Conservation (phyloP, 495 filamentous ascomycete species). For the Penicillium nucicola region DNA sequence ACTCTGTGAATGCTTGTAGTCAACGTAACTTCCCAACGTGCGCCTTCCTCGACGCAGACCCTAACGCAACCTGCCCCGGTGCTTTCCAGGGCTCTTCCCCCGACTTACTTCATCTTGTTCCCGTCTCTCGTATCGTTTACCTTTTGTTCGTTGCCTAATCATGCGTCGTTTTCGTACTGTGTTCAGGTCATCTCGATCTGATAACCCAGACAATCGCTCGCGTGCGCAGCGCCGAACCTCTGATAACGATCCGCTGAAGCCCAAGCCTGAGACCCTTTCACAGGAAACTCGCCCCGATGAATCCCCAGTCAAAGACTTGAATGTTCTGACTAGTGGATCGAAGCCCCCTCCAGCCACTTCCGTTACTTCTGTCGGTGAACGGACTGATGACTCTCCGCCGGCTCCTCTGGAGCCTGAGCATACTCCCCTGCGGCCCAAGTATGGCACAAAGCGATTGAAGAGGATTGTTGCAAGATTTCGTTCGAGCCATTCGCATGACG, state of each 20-base stretch:
- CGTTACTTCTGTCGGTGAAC: neutral
- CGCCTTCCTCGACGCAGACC: neutral
- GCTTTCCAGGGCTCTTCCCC: no score
- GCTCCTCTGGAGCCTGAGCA: neutral
- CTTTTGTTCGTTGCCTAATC: neutral
- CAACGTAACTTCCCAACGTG: neutral
- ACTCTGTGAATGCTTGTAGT: neutral
- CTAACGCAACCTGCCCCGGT: neutral
- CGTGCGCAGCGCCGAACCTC: conserved; percentile 3
- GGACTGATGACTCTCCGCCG: neutral
- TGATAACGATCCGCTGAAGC: neutral
- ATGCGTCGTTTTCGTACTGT: conserved; percentile 17
- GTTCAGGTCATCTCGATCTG: conserved; percentile 7
- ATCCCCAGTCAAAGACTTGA: neutral
- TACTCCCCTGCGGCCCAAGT: neutral
- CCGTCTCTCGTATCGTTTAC: conserved; percentile 4
- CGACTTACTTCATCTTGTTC: conserved; percentile 2
- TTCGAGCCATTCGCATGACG: conserved; percentile 4
- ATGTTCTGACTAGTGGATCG: neutral
- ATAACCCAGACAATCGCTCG: neutral
- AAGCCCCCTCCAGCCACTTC: neutral
- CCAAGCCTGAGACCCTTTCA: neutral
- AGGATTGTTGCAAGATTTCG: conserved; percentile 12
- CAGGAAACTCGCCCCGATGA: neutral
- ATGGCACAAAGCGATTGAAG: conserved; percentile 13